Conservation (phyloP, 345 rosid genomes). For the Luvunga scandens region DNA sequence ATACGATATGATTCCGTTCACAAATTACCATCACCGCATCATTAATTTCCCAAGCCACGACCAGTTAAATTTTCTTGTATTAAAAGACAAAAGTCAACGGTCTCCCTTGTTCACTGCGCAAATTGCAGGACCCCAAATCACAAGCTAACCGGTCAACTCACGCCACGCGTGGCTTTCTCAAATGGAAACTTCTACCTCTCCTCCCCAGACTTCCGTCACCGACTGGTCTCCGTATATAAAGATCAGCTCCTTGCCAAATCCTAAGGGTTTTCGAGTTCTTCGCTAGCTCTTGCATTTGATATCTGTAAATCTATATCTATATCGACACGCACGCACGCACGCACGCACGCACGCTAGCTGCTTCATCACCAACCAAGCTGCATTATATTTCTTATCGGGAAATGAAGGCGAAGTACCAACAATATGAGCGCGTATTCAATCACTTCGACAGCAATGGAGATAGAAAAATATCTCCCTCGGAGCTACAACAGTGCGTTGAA, state of each 20-base stretch:
- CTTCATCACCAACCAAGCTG: not conserved
- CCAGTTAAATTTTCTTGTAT: no score
- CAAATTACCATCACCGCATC: not conserved
- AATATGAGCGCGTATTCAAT: conserved; percentile 41
- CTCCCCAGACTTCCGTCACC: not conserved
- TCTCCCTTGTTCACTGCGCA: not conserved
- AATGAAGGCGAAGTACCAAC: conserved; percentile 21
- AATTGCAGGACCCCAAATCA: no score
- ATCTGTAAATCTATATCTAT: no score
- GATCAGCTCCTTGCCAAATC: not conserved
- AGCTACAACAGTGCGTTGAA: conserved; percentile 42
- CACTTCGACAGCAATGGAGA: conserved; percentile 43
- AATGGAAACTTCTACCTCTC: no score
- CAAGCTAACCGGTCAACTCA: conserved; percentile 12
- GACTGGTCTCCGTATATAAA: not conserved
- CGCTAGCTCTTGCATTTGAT: not conserved
- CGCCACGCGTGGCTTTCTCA: conserved; percentile 12
- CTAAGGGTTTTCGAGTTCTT: no score
- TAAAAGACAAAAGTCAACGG: not conserved
- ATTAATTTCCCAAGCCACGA: not conserved
- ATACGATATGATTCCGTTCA: not conserved
- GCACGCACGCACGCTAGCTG: not conserved
- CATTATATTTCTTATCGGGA: not conserved
- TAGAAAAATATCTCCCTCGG: conserved; percentile 44
- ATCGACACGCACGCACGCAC: no score